Conservation (phyloP, 2,329 filamentous ascomycete species). For the Calonectria montana region DNA sequence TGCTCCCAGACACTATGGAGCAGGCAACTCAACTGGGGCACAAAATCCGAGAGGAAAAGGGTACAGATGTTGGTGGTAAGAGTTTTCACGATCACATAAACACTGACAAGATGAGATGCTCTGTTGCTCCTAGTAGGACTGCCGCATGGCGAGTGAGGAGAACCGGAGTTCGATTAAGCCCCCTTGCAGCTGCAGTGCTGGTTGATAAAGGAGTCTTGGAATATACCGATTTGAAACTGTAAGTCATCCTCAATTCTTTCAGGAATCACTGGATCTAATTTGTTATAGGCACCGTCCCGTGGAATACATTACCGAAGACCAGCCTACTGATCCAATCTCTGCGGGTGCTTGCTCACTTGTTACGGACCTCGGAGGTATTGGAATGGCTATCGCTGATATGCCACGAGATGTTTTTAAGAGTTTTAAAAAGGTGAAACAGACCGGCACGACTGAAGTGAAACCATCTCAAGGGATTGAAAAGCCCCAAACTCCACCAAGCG, state of each 20-base stretch:
- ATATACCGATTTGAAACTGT: conserved; percentile 80
- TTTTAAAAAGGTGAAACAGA: conserved; percentile 38
- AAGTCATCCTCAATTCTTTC: conserved; percentile 45
- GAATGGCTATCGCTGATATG: conserved; percentile 84
- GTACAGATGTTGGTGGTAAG: conserved; percentile 71
- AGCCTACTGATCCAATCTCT: conserved; percentile 83
- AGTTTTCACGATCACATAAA: conserved; percentile 79
- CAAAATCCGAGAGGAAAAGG: conserved; percentile 75
- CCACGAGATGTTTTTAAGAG: conserved; percentile 67
- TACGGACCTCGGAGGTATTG: conserved; percentile 84
- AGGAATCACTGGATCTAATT: conserved; percentile 13
- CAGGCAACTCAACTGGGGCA: conserved; percentile 69
- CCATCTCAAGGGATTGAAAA: conserved; percentile 9
- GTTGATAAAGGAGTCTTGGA: conserved; percentile 73
- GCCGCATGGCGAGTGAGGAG: conserved; percentile 82
- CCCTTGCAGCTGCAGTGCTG: conserved; percentile 77
- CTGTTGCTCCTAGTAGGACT: conserved; percentile 72
- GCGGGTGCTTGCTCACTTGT: conserved; percentile 82
- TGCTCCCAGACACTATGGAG: conserved; percentile 69
- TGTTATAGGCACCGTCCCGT: conserved; percentile 59
- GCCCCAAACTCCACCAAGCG: conserved; percentile 16
- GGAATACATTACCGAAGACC: conserved; percentile 82
- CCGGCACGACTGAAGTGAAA: conserved; percentile 2
- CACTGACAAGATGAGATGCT: conserved; percentile 75
- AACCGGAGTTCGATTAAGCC: conserved; percentile 75